Evolutionary conservation across 2,329 filamentous ascomycete genomes (phyloP).

Genomic region (Epichloe aotearoae): DNA sequence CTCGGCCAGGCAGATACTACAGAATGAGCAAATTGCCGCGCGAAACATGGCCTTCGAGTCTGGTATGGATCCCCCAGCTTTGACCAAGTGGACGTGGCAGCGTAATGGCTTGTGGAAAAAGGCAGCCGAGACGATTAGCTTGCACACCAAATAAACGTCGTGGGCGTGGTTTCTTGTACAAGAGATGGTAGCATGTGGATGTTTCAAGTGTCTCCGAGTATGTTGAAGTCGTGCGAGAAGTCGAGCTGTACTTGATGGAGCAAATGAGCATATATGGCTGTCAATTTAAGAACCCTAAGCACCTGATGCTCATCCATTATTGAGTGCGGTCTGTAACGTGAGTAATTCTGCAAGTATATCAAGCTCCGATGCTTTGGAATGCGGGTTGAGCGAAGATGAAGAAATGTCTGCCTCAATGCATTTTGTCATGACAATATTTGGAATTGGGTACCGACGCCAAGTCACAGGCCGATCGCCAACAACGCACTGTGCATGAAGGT

Average conservation of each 20-base stretch:
- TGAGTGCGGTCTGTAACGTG: no score
- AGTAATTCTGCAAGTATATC: no score
- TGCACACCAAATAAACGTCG: neutral
- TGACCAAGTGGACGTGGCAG: constrained; percentile 56
- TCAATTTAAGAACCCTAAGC: no score
- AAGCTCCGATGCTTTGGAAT: no score
- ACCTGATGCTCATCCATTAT: no score
- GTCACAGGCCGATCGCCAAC: no score
- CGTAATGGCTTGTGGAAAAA: constrained; percentile 27
- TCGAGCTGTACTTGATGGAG: neutral
- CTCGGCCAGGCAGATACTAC: constrained; percentile 47
- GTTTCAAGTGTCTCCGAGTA: neutral
- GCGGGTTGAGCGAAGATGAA: no score
- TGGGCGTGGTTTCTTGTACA: neutral
- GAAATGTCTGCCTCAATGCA: no score
- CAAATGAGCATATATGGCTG: no score
- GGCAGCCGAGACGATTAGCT: constrained; percentile 6
- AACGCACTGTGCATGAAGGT: no score
- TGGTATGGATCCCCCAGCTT: constrained; percentile 55
- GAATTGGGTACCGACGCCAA: no score
- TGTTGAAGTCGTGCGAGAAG: neutral
- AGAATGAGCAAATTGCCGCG: constrained; percentile 51
- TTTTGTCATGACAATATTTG: no score
- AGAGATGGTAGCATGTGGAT: neutral
- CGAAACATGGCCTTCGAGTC: constrained; percentile 53